phyloP scores from a whole-genome alignment of 2,329 filamentous ascomycete species.

The Botryotinia convoluta region DNA sequence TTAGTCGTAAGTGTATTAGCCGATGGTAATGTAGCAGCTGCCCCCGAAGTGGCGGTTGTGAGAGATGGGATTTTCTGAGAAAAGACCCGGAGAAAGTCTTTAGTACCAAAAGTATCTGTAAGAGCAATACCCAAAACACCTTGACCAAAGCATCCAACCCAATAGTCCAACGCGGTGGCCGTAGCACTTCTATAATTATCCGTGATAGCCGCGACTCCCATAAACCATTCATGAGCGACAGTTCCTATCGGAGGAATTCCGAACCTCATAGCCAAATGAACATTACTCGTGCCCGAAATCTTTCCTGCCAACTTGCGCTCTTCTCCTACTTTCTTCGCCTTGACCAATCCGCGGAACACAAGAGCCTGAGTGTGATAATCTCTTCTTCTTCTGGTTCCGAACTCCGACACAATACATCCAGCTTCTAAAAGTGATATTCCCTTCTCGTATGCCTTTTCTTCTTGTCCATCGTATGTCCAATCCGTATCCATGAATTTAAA shows the following conservation, averaged over 20 bases:
- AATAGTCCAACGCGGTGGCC: constrained; percentile 79
- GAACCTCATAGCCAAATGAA: constrained; percentile 94
- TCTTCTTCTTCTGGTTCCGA: constrained; percentile 82
- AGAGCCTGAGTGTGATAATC: constrained; percentile 95
- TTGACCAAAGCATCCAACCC: constrained; percentile 87
- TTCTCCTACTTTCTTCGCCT: constrained; percentile 69
- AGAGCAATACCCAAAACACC: constrained; percentile 82
- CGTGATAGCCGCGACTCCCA: constrained; percentile 92
- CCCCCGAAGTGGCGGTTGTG: constrained; percentile 38
- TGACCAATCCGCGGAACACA: constrained; percentile 81
- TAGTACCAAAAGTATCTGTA: constrained; percentile 95
- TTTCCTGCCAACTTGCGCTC: constrained; percentile 66
- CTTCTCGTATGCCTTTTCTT: constrained; percentile 81
- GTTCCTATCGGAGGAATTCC: constrained; percentile 82
- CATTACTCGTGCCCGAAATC: constrained; percentile 89
- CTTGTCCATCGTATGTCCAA: constrained; percentile 85
- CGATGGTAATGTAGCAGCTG: constrained; percentile 33
- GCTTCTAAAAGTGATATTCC: constrained; percentile 73
- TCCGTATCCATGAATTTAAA: constrained; percentile 95
- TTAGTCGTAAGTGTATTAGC: constrained; percentile 3
- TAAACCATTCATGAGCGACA: constrained; percentile 97
- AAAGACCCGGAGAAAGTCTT: constrained; percentile 83
- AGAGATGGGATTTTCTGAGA: constrained; percentile 56
- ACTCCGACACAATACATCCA: constrained; percentile 89
- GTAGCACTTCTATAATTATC: constrained; percentile 82